Evolutionary conservation across 1,139 yeast genomes (phyloP).

Genomic region (Lodderomyces margitis): DNA sequence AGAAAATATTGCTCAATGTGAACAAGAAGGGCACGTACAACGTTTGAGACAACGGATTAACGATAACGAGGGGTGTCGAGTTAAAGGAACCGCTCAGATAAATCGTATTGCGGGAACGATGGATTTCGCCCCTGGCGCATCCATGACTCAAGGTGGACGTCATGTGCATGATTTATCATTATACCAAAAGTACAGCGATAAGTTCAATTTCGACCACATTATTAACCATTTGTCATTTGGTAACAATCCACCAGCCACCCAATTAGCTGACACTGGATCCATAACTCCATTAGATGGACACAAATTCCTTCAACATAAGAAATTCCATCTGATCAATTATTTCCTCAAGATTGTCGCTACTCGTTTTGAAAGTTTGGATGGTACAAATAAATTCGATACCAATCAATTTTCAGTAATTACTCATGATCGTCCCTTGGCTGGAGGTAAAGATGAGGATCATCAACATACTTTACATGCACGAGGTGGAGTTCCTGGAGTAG

Average conservation of each 20-base stretch:
- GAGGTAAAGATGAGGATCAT: constrained; percentile 90
- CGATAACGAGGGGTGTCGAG: constrained; percentile 76
- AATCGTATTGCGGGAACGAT: constrained; percentile 87
- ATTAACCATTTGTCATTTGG: constrained; percentile 88
- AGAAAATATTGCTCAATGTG: constrained; percentile 82
- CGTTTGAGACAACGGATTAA: constrained; percentile 54
- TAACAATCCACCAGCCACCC: constrained; percentile 24
- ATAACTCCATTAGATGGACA: constrained; percentile 74
- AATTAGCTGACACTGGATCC: constrained; percentile 32
- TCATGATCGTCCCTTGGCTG: constrained; percentile 79
- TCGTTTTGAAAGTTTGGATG: constrained; percentile 66
- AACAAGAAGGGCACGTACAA: constrained; percentile 76
- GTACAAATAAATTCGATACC: constrained; percentile 58
- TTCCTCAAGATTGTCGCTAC: constrained; percentile 90
- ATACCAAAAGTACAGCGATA: constrained; percentile 52
- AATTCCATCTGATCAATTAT: constrained; percentile 70
- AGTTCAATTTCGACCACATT: constrained; percentile 67
- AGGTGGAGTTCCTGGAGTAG: constrained; percentile 92
- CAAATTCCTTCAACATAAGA: constrained; percentile 39
- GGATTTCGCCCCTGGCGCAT: constrained; percentile 93
- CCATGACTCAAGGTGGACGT: constrained; percentile 50
- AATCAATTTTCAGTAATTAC: constrained; percentile 90
- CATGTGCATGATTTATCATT: constrained; percentile 86
- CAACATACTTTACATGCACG: constrained; percentile 79
- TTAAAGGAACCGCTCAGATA: constrained; percentile 74